Conservation (phyloP, 768 basidiomycete species). For the Suillus hirtellus region DNA sequence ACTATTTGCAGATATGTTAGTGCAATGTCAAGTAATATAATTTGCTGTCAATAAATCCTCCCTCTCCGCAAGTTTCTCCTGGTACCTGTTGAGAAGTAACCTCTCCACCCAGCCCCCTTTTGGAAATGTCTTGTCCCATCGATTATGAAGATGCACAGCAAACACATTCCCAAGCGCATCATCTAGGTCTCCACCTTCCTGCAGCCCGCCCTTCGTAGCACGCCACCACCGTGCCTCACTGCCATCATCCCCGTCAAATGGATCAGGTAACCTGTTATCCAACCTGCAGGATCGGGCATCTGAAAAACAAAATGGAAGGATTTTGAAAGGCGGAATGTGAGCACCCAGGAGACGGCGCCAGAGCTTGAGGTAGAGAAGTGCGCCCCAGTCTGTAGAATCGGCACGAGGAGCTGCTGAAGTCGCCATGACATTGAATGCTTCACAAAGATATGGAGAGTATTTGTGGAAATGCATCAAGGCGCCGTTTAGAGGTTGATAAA, state of each 20-base stretch:
- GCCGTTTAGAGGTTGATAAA: conserved; percentile 82
- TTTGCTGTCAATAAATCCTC: background rate
- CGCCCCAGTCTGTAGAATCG: conserved; percentile 92
- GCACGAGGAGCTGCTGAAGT: conserved; percentile 69
- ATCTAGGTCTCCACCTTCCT: conserved; percentile 65
- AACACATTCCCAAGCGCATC: conserved; percentile 70
- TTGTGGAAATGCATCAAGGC: conserved; percentile 91
- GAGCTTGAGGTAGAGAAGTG: conserved; percentile 86
- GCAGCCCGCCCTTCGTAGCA: conserved; percentile 39
- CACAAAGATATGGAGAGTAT: conserved; percentile 95
- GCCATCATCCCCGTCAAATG: conserved; percentile 47
- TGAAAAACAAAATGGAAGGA: conserved; percentile 94
- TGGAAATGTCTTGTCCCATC: conserved; percentile 89
- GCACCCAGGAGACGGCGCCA: conserved; percentile 80
- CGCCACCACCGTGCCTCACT: conserved; percentile 10
- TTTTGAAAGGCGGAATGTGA: conserved; percentile 79
- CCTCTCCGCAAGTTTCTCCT: conserved; percentile 27
- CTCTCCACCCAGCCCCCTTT: conserved; percentile 83
- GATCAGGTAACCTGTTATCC: conserved; percentile 92
- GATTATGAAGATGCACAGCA: conserved; percentile 91
- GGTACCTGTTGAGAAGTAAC: conserved; percentile 66
- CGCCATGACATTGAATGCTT: conserved; percentile 91
- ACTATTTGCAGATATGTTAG: background rate
- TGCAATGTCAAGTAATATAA: background rate
- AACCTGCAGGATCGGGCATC: conserved; percentile 90